Evolutionary conservation across 108 stramenopile species (phyloP).

Genomic region (Pseudonitzschia multiseries): DNA sequence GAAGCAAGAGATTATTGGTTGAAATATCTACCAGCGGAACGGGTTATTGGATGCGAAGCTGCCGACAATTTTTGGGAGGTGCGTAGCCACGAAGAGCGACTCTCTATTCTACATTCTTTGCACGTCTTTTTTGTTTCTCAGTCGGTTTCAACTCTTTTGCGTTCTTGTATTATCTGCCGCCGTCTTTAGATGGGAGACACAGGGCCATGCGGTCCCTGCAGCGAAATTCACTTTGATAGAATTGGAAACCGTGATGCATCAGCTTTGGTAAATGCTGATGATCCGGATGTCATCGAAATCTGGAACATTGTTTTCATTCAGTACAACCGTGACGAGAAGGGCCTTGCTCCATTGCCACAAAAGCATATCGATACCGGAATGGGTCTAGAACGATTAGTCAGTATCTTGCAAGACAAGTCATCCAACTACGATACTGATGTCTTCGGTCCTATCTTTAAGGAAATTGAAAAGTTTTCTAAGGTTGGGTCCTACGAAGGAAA

Average conservation of each 20-base stretch:
- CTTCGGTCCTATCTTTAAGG: constrained; percentile 82
- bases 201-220: constrained; percentile 97
- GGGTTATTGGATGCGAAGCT: constrained; percentile 87
- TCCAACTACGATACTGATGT: constrained; percentile 98
- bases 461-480: constrained; percentile 53
- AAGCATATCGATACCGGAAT: constrained; percentile 99
- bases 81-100: neutral
- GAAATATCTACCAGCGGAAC: constrained; percentile 63
- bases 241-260: constrained; percentile 91
- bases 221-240: constrained; percentile 97
- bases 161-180: neutral
- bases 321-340: constrained; percentile 85
- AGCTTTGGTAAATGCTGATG: constrained; percentile 93
- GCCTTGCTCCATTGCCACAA: constrained; percentile 71
- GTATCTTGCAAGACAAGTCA: constrained; percentile 85
- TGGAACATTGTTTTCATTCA: constrained; percentile 99
- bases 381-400: constrained; percentile 95
- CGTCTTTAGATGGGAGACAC: constrained; percentile 86
- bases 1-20: constrained; percentile 88
- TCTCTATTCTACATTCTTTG: constrained; percentile 2
- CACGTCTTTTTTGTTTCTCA: neutral
- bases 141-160: neutral
- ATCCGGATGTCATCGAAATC: constrained; percentile 93
- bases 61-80: constrained; percentile 99
- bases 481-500: constrained; percentile 83